These are phyloP conservation scores for Marasmius sp. DNA, from an alignment of 1,284 basidiomycete species.

Conservation along the genomic window DNA sequence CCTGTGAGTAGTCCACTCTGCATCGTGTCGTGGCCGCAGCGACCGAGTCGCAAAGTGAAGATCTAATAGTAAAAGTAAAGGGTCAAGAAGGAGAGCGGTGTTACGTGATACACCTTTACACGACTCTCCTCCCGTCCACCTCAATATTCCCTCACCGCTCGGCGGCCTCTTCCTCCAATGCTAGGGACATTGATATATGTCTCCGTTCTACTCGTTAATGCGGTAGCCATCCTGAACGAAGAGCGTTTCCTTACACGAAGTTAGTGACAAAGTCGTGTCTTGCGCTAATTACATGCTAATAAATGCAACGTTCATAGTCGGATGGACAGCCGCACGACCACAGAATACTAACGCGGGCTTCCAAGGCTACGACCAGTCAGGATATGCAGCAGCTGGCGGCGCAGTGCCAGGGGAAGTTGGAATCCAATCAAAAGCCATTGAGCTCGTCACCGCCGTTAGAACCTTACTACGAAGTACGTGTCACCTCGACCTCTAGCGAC, in stretches of 20 bases:
- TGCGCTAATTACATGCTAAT: conserved; percentile 7
- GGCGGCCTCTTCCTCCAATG: conserved; percentile 26
- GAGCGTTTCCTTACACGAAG: conserved; percentile 93
- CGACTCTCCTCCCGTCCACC: conserved; percentile 10
- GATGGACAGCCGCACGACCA: conserved; percentile 80
- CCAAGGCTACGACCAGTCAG: conserved; percentile 66
- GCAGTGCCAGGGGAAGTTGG: conserved; percentile 59
- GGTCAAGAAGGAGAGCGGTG: background rate
- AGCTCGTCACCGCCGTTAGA: conserved; percentile 90
- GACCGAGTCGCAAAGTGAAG: background rate
- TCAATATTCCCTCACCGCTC: conserved; percentile 11
- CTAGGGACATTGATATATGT: conserved; percentile 75
- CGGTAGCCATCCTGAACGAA: conserved; percentile 91
- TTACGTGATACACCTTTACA: background rate
- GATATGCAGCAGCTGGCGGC: conserved; percentile 36
- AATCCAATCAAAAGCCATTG: conserved; percentile 85
- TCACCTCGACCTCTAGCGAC: background rate
- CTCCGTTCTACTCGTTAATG: conserved; percentile 84
- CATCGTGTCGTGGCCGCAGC: conserved; percentile 17
- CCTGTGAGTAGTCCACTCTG: conserved; percentile 23
- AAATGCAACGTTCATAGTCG: conserved; percentile 57
- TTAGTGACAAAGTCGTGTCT: conserved; percentile 41
- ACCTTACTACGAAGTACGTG: conserved; percentile 90
- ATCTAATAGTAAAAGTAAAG: background rate
- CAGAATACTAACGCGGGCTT: conserved; percentile 56